phyloP scores from a whole-genome alignment of 257 asterid species.

The Henckelia pumila region DNA sequence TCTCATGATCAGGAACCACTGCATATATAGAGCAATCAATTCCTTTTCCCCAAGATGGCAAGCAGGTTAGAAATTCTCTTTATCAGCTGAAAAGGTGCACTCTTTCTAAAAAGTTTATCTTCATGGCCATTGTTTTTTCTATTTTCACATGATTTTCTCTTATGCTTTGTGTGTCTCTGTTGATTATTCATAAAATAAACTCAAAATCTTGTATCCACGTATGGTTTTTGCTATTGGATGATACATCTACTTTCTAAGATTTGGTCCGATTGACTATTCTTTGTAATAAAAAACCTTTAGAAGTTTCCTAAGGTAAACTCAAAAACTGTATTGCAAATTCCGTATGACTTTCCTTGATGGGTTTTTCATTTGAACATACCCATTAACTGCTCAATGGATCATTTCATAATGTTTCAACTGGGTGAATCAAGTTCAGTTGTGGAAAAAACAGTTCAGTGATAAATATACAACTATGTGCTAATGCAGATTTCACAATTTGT shows the following conservation, averaged over 20 bases:
- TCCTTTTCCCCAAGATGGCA: constrained; percentile 88
- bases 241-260: background rate
- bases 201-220: background rate
- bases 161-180: constrained; percentile 5
- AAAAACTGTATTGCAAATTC: background rate
- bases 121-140: background rate
- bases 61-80: constrained; percentile 67
- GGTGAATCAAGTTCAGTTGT: constrained; percentile 9
- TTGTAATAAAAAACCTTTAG: too few species aligned
- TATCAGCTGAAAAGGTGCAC: constrained; percentile 12
- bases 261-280: too few species aligned
- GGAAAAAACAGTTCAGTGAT: background rate
- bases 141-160: background rate
- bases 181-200: constrained; percentile 5
- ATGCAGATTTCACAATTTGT: constrained; percentile 7
- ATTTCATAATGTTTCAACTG: background rate
- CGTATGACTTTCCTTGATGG: background rate
- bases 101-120: background rate
- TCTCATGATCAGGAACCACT: constrained; percentile 61
- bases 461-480: background rate
- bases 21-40: constrained; percentile 79
- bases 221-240: background rate
- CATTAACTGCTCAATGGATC: background rate
- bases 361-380: constrained; percentile 10
- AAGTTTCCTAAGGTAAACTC: too few species aligned